Conservation (phyloP, 106 monocot species). For the Alisma plantagoaquatica region DNA sequence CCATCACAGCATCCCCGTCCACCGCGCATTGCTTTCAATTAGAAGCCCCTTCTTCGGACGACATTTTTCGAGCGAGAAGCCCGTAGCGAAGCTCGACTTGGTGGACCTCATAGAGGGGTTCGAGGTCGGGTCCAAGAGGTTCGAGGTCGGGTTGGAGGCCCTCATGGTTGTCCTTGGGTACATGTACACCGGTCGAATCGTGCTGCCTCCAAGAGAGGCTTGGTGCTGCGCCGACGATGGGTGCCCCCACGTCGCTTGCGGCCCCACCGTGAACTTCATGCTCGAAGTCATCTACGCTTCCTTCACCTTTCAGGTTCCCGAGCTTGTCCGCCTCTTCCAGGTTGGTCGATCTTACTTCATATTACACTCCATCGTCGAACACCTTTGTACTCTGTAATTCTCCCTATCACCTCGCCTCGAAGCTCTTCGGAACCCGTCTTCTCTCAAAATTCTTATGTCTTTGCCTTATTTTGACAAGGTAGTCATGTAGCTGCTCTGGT, state of each 20-base stretch:
- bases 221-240: slow-evolving; percentile 10
- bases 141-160: slow-evolving; percentile 3
- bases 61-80: neutral
- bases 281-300: slow-evolving; percentile 8
- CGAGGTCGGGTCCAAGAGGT: neutral
- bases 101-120: neutral
- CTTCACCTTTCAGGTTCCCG: slow-evolving; percentile 8
- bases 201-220: neutral
- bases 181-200: slow-evolving; percentile 8
- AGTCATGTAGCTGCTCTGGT: too few relatives aligned
- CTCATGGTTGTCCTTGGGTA: slow-evolving; percentile 4
- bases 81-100: neutral
- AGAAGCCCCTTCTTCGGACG: slow-evolving; percentile 13
- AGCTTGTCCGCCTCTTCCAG: slow-evolving; percentile 17
- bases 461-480: too few relatives aligned
- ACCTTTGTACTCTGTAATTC: too few relatives aligned
- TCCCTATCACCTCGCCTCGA: too few relatives aligned
- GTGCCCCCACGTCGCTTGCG: slow-evolving; percentile 10
- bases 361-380: too few relatives aligned
- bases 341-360: neutral
- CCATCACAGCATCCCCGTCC: neutral
- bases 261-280: slow-evolving; percentile 15
- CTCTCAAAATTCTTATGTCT: too few relatives aligned
- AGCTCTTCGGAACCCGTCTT: too few relatives aligned
- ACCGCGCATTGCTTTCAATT: slow-evolving; percentile 5